These are phyloP conservation scores for Populus alba DNA, from an alignment of 345 rosid genomes.

Conservation along the genomic window DNA sequence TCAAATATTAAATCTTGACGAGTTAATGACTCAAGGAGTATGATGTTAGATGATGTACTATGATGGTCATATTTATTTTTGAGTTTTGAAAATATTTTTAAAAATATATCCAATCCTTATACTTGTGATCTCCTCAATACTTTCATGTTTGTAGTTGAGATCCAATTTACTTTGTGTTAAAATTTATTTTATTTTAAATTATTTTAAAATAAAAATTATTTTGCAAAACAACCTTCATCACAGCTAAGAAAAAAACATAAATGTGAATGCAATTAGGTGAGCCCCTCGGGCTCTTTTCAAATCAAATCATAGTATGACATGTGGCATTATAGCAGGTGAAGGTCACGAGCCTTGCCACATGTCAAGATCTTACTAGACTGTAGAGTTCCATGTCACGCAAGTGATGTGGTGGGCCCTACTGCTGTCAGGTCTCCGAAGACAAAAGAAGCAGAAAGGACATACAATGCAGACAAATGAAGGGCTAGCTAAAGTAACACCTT, in stretches of 20 bases:
- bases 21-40: too few relatives aligned
- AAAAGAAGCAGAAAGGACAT: slow-evolving; percentile 8
- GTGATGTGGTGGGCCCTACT: neutral
- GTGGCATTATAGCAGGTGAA: neutral
- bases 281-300: neutral
- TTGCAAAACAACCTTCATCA: too few relatives aligned
- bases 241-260: too few relatives aligned
- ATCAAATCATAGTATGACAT: neutral
- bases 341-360: neutral
- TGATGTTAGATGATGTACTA: too few relatives aligned
- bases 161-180: too few relatives aligned
- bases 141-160: too few relatives aligned
- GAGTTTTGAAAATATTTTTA: too few relatives aligned
- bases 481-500: neutral
- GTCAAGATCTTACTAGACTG: neutral
- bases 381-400: neutral
- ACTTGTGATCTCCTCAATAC: neutral
- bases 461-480: slow-evolving; percentile 12
- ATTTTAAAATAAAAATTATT: too few relatives aligned
- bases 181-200: too few relatives aligned
- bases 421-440: neutral
- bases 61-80: too few relatives aligned
- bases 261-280: neutral
- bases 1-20: too few relatives aligned
- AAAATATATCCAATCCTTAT: too few relatives aligned